Evolutionary conservation across 1,284 basidiomycete species (phyloP).

Genomic region (Cutaneotrichosporon curvatum): DNA sequence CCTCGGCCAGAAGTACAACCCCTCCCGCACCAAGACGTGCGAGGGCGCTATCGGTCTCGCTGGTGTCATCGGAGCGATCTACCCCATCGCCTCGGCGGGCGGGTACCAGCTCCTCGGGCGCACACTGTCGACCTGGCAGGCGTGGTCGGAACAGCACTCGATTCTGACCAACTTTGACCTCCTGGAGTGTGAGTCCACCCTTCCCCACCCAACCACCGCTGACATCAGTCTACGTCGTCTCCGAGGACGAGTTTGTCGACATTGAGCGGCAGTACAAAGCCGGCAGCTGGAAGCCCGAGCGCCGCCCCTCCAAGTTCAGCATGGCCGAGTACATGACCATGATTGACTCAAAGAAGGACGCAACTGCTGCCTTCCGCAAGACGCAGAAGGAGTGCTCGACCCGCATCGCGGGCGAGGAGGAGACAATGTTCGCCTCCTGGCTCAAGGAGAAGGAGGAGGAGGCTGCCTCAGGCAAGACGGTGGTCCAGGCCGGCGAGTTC

Average conservation of each 20-base stretch:
- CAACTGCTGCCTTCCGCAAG: constrained; percentile 49
- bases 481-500: background rate
- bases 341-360: constrained; percentile 20
- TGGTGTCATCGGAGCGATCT: constrained; percentile 54
- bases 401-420: constrained; percentile 25
- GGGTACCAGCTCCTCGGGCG: constrained; percentile 58
- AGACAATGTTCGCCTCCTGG: constrained; percentile 18
- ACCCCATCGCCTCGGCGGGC: constrained; percentile 60
- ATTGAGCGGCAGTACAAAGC: constrained; percentile 57
- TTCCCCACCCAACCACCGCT: background rate
- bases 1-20: constrained; percentile 47
- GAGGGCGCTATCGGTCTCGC: constrained; percentile 53
- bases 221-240: constrained; percentile 13
- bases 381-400: constrained; percentile 27
- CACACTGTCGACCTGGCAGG: constrained; percentile 34
- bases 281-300: constrained; percentile 52
- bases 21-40: constrained; percentile 41
- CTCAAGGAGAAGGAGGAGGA: constrained; percentile 17
- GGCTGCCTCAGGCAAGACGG: constrained; percentile 4
- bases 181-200: constrained; percentile 41
- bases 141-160: constrained; percentile 52
- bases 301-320: constrained; percentile 38
- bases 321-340: constrained; percentile 14
- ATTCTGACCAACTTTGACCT: constrained; percentile 60
- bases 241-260: constrained; percentile 39